phyloP scores from a whole-genome alignment of 768 basidiomycete genomes.

The Jaapia argillacea region DNA sequence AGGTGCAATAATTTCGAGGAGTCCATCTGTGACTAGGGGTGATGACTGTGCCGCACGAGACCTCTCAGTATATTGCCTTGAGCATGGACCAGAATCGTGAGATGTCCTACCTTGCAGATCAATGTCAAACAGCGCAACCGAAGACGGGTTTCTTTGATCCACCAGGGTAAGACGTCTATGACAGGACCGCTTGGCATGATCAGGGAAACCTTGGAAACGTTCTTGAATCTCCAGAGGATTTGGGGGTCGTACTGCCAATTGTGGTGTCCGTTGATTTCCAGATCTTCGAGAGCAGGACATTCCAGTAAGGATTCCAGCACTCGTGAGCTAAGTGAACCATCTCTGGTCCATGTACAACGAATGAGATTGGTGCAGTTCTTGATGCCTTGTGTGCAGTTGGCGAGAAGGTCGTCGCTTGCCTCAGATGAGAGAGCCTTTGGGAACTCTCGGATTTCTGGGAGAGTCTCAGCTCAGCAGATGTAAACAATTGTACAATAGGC shows the following conservation, averaged over 20 bases:
- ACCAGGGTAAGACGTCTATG: constrained; percentile 35
- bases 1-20: constrained; percentile 40
- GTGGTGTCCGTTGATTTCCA: constrained; percentile 67
- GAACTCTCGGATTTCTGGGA: constrained; percentile 74
- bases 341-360: constrained; percentile 72
- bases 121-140: constrained; percentile 50
- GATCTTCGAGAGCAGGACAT: constrained; percentile 33
- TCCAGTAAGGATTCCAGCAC: constrained; percentile 43
- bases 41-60: constrained; percentile 43
- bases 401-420: constrained; percentile 23
- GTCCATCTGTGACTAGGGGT: constrained; percentile 43
- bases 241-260: constrained; percentile 42
- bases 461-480: too few relatives aligned
- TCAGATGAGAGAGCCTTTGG: constrained; percentile 37
- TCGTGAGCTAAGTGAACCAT: constrained; percentile 55
- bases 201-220: constrained; percentile 45
- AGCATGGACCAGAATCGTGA: not conserved
- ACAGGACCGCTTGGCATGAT: constrained; percentile 66
- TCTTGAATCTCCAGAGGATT: constrained; percentile 39
- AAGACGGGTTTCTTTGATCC: constrained; percentile 35
- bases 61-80: not conserved
- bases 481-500: too few relatives aligned
- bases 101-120: constrained; percentile 61
- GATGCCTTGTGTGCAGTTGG: constrained; percentile 38
- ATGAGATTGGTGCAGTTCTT: constrained; percentile 50